Evolutionary conservation across 371 early-diverging fungal genomes (phyloP), one percentile per base, ranked within the genome.

Genomic region (Haplosporangium sp.): DNA sequence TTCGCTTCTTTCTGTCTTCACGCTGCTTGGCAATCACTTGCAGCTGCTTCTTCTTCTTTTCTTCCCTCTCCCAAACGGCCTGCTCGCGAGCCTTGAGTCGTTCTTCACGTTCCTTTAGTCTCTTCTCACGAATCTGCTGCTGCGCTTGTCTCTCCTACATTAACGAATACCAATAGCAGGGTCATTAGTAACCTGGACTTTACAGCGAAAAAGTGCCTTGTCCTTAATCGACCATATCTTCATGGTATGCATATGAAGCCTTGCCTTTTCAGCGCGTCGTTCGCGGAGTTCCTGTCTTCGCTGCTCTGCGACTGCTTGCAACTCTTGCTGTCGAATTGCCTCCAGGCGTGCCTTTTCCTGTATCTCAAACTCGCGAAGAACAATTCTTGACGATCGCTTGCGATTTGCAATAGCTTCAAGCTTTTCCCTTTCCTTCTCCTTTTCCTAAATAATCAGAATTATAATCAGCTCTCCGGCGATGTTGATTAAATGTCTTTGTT

Each of bases 321-420:
- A 81, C 10, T 85, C 77, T 46, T 86, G 79, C 13, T 82, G 82
- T 12, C 67, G 82, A 21, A 55, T 66, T 21, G 74, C 55, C 10
- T 74, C 75, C 64, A 73, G 69, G 16, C 82, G 82, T 21, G 76
- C 82, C 40, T 74, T 73, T 53, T 86, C 89, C 29, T 86, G 73
- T 20, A 83, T 74, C 46, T 86, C 86, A 57, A 89, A 63, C 42
- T 87, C 89, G 41, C 80, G 82, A 54, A 87, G 82, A 65, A 90
- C 86, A 20, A 91, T 84, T 40, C 92, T 86, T 14, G 91, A 87
- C 23, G 91, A 90, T 47, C 93, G 67, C 62, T 91, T 93, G 43
- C 91, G 85, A 48, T 88, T 81, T n/a, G 75, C 61, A 9, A 90
- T 66, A 1, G 90, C 90, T 47, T 88, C 90, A 36, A 85, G 73